Evolutionary conservation across 768 basidiomycete species (phyloP), one percentile per base, ranked within the genome.

Genomic region (Tephrocybe sp.): DNA sequence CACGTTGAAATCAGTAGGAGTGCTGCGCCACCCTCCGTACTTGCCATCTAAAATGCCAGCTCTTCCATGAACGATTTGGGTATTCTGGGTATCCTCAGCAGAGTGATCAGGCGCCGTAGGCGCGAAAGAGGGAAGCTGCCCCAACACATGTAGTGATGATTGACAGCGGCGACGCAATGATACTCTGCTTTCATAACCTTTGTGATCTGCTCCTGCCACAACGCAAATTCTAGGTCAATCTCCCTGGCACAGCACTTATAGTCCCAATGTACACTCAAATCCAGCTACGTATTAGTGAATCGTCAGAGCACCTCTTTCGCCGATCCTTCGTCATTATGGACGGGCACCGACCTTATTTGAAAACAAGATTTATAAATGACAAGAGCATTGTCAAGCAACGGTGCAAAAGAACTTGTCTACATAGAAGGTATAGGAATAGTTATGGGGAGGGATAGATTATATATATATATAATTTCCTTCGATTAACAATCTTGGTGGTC

Each of bases 141-240:
- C 49, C 68, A 73, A 55, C 66, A 74, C 71, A n/a, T n/a, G n/a
- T 69, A 72, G 56, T 73, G 71, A 55, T 73, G 64, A 51, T 75
- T 72, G 7, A 64, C 60, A 5, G 68, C 74, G 6, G 63, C 71
- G n/a, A 77, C 54, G 41, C 73, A 76, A 21, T 70, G 72, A 60
- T 74, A 73, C 38, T 63, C 54, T n/a, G 65, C 32, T 50, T 54
- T 38, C 14, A 43, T 52, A 5, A 30, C 7, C 28, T 30, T 30
- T 30, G 28, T 12, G 28, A 12, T 6, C 5, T 30, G 28, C 5
- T 30, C 12, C 12, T n/a, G n/a, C n/a, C n/a, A n/a, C n/a, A n/a
- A 30, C 7, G 28, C 5, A 30, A 30, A 30, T 30, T 30, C 12
- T 5, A 12, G 5, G 28, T 30, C 28, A n/a, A n/a, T n/a, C n/a